phyloP scores from a whole-genome alignment of 2,329 filamentous ascomycete genomes.

The Aspergillus puulaauensis region DNA sequence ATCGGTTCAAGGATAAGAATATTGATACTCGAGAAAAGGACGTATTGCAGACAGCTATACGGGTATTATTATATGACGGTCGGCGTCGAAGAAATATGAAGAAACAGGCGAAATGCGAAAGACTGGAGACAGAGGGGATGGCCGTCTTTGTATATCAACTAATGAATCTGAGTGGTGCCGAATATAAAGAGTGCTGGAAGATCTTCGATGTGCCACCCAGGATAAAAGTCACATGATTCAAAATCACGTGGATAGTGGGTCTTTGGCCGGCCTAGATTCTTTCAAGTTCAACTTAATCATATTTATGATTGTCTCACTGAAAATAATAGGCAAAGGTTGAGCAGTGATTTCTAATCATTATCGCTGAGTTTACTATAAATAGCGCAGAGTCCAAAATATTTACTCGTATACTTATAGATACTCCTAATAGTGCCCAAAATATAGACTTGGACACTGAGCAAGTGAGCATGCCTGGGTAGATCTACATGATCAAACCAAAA shows the following conservation, averaged over 20 bases:
- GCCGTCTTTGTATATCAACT: neutral
- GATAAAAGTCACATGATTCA: conserved; percentile 4
- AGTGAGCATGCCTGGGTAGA: too few species aligned
- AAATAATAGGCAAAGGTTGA: neutral
- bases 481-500: too few species aligned
- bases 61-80: neutral
- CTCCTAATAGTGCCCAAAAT: too few species aligned
- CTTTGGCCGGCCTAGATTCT: neutral
- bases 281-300: neutral
- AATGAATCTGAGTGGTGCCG: neutral
- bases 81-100: neutral
- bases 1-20: neutral
- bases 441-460: neutral
- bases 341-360: neutral
- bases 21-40: neutral
- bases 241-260: neutral
- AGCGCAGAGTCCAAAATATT: neutral
- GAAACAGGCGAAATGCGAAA: neutral
- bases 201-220: neutral
- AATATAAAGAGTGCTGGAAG: neutral
- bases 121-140: neutral
- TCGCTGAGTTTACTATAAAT: neutral
- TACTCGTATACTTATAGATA: neutral
- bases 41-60: neutral
- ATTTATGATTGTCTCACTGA: neutral